Conservation (phyloP, 1,284 basidiomycete species). For the Cryptococcus neoformans region DNA sequence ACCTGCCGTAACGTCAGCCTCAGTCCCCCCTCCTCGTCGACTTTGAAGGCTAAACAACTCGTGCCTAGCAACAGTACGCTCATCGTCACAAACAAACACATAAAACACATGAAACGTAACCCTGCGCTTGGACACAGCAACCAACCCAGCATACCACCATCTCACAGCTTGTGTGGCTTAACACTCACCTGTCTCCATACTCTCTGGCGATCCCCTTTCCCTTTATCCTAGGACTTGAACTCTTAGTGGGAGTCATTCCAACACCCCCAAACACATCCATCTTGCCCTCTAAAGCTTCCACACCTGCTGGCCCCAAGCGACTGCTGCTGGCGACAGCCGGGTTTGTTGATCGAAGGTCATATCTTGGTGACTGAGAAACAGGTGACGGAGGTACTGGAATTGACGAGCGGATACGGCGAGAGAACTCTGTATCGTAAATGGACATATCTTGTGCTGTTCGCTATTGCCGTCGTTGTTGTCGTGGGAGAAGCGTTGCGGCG, state of each 20-base stretch:
- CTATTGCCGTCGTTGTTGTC: no score
- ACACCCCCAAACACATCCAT: conserved; percentile 42
- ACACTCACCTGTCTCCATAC: conserved; percentile 48
- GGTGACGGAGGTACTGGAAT: conserved; percentile 15
- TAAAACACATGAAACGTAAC: background rate
- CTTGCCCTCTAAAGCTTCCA: background rate
- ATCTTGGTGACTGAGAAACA: conserved; percentile 3
- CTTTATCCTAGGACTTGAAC: conserved; percentile 23
- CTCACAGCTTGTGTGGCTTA: background rate
- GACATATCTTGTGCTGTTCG: conserved; percentile 15
- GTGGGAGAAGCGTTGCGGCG: no score
- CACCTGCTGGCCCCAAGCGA: background rate
- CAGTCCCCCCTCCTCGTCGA: background rate
- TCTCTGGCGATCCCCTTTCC: conserved; percentile 39
- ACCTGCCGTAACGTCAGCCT: conserved; percentile 37
- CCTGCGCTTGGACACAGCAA: no score
- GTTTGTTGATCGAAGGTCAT: conserved; percentile 9
- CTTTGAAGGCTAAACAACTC: background rate
- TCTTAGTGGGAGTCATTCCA: conserved; percentile 17
- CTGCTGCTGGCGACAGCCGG: no score
- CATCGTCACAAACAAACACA: background rate
- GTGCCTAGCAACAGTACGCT: background rate
- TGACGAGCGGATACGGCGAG: conserved; percentile 28
- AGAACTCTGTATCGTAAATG: conserved; percentile 39
- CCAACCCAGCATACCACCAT: background rate